Percentiles rank a stretch among this genome's conserved stretches.
Evolutionary conservation across 2,329 filamentous ascomycete genomes (phyloP).

Genomic region (Diaporthe eres): DNA sequence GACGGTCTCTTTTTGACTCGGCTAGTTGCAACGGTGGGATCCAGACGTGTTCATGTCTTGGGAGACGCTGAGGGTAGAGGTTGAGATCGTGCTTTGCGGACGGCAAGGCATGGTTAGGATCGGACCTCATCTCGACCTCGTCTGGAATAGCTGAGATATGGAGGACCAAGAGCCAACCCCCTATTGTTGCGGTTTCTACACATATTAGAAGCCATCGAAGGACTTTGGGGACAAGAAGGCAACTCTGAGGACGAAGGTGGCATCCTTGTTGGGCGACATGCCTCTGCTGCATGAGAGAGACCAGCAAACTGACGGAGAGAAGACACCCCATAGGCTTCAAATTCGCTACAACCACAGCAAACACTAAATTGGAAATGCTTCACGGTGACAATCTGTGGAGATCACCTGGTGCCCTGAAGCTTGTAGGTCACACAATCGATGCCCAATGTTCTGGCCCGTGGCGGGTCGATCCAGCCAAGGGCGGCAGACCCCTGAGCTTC

Average conservation of each 20-base stretch:
- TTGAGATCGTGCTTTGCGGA: no score
- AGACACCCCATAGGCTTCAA: background rate
- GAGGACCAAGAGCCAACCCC: no score
- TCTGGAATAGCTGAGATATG: no score
- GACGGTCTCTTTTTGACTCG: no score
- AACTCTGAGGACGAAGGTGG: background rate
- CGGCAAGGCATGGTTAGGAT: no score
- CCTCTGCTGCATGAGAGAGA: background rate
- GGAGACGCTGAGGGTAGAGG: no score
- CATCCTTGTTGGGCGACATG: background rate
- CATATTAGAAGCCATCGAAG: no score
- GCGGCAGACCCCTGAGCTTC: slow-evolving; percentile 31
- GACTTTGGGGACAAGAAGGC: no score
- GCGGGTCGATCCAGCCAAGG: background rate
- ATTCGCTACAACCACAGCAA: background rate
- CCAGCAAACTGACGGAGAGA: background rate
- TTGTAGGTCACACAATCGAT: background rate
- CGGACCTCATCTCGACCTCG: no score
- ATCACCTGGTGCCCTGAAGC: background rate
- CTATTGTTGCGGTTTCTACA: no score
- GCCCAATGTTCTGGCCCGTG: background rate
- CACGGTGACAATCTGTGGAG: background rate
- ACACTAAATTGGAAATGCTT: background rate
- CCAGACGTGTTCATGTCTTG: no score
- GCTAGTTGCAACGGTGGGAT: no score